These are phyloP conservation scores for Tolypocladium tropicale DNA, from an alignment of 2,329 filamentous ascomycete species.

Conservation along the genomic window DNA sequence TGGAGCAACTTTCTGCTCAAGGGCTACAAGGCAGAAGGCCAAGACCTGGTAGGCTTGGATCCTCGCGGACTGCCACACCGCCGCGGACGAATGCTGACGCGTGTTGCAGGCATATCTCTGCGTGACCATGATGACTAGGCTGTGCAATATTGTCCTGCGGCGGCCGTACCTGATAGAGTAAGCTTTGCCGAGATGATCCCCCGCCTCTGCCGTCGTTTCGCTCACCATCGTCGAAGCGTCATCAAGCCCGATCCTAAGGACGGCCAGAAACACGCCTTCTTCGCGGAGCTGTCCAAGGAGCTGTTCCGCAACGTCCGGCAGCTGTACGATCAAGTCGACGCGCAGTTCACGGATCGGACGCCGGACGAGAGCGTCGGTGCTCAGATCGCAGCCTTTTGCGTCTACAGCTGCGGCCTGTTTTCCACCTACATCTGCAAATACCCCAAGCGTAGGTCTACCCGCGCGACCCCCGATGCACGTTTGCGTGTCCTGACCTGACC, in stretches of 20 bases:
- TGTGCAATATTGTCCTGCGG: slow-evolving; percentile 46
- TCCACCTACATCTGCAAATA: slow-evolving; percentile 42
- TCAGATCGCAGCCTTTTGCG: slow-evolving; percentile 44
- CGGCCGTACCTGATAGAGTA: slow-evolving; percentile 44
- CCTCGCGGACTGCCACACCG: not conserved
- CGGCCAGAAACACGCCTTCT: slow-evolving; percentile 26
- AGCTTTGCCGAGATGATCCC: slow-evolving; percentile 5
- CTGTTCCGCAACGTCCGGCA: slow-evolving; percentile 37
- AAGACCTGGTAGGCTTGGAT: slow-evolving; percentile 33
- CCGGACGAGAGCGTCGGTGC: slow-evolving; percentile 39
- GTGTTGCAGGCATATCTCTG: slow-evolving; percentile 39
- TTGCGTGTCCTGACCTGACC: not conserved
- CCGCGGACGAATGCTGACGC: slow-evolving; percentile 1
- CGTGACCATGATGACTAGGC: slow-evolving; percentile 42
- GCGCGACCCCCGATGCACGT: not conserved
- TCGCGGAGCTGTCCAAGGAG: slow-evolving; percentile 31
- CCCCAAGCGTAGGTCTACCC: slow-evolving; percentile 29
- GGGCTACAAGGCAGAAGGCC: slow-evolving; percentile 34
- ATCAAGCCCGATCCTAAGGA: slow-evolving; percentile 30
- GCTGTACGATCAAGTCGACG: slow-evolving; percentile 39
- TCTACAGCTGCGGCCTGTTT: slow-evolving; percentile 44
- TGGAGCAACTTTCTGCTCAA: slow-evolving; percentile 34
- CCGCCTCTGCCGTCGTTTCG: not conserved
- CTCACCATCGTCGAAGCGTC: slow-evolving; percentile 23
- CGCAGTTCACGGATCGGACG: slow-evolving; percentile 35